These are phyloP conservation scores for Trichothecium sympodiale DNA, from an alignment of 2,329 filamentous ascomycete genomes.

Conservation along the genomic window DNA sequence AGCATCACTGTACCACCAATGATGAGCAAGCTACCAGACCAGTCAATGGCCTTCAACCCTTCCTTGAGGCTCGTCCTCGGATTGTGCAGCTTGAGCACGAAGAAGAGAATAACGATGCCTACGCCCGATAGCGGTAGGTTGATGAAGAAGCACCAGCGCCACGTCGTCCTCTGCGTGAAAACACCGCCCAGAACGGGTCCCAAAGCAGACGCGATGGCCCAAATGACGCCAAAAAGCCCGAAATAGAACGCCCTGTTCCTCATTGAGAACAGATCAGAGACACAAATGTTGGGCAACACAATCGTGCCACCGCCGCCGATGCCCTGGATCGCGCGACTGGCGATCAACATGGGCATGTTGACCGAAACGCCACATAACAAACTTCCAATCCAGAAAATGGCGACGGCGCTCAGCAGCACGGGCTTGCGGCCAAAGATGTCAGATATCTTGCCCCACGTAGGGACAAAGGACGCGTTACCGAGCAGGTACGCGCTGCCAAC, in stretches of 20 bases:
- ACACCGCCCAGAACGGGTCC: conserved; percentile 59
- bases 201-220: conserved; percentile 54
- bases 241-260: conserved; percentile 40
- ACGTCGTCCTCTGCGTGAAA: conserved; percentile 52
- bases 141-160: conserved; percentile 62
- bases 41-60: conserved; percentile 53
- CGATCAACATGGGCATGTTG: conserved; percentile 42
- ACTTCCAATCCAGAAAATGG: conserved; percentile 43
- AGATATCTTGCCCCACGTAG: conserved; percentile 57
- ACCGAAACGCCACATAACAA: conserved; percentile 39
- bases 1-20: conserved; percentile 76
- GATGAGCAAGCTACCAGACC: conserved; percentile 45
- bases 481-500: conserved; percentile 66
- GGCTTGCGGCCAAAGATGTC: conserved; percentile 50
- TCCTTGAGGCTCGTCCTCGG: conserved; percentile 51
- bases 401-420: conserved; percentile 36
- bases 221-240: conserved; percentile 41
- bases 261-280: conserved; percentile 44
- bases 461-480: conserved; percentile 53
- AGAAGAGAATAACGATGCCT: conserved; percentile 38
- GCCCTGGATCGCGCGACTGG: conserved; percentile 44
- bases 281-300: conserved; percentile 48
- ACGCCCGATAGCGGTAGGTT: conserved; percentile 41
- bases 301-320: conserved; percentile 45
- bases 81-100: conserved; percentile 58